Conservation (phyloP, 495 filamentous ascomycete species). For the Parathielavia hyrcaniae region DNA sequence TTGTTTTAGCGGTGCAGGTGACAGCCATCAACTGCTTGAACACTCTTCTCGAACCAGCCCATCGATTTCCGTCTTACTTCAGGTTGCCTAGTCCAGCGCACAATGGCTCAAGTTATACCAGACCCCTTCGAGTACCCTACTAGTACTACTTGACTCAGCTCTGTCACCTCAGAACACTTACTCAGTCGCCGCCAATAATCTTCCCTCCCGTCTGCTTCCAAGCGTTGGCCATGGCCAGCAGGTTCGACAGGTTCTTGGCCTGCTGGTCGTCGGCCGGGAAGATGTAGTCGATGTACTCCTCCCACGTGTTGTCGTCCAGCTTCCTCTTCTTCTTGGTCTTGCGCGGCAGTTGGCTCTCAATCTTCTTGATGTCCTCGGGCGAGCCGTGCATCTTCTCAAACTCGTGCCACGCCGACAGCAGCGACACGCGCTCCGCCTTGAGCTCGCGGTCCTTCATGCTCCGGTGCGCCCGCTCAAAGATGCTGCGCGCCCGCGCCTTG, state of each 20-base stretch:
- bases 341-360: constrained; percentile 89
- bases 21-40: neutral
- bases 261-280: constrained; percentile 95
- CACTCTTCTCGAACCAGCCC: neutral
- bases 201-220: constrained; percentile 69
- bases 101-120: no score
- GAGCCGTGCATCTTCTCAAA: constrained; percentile 84
- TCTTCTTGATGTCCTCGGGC: constrained; percentile 69
- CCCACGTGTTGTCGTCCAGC: constrained; percentile 89
- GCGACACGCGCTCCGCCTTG: constrained; percentile 84
- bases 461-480: constrained; percentile 84
- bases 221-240: constrained; percentile 75
- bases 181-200: constrained; percentile 18
- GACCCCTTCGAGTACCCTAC: no score
- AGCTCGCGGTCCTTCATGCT: constrained; percentile 87
- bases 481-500: constrained; percentile 68
- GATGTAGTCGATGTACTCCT: constrained; percentile 96
- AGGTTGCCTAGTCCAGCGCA: no score
- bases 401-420: constrained; percentile 83
- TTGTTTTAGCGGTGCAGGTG: constrained; percentile 45
- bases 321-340: constrained; percentile 90
- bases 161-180: no score
- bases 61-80: no score
- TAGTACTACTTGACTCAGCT: no score
- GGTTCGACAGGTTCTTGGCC: constrained; percentile 72